Evolutionary conservation across 805 yeast species (phyloP).

Genomic region (Starmerella ratchasimensis): DNA sequence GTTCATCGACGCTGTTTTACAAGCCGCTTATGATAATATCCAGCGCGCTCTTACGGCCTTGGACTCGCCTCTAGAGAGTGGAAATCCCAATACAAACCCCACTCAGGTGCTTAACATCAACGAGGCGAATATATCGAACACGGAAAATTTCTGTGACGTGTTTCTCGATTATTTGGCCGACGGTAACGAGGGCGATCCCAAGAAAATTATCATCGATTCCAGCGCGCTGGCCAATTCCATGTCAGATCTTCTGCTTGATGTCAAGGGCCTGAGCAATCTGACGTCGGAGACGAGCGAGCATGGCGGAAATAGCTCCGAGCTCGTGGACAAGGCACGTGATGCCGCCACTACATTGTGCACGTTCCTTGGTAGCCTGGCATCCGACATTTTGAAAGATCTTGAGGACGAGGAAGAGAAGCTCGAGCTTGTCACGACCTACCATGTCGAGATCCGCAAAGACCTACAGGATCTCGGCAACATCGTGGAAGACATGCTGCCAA

Average conservation of each 20-base stretch:
- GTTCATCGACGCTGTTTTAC: slow-evolving; percentile 56
- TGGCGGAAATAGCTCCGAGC: slow-evolving; percentile 12
- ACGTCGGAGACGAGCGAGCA: slow-evolving; percentile 41
- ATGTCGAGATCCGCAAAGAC: slow-evolving; percentile 57
- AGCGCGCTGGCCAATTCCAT: slow-evolving; percentile 50
- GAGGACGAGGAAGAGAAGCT: slow-evolving; percentile 41
- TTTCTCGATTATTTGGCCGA: slow-evolving; percentile 67
- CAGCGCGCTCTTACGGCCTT: slow-evolving; percentile 59
- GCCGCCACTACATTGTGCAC: slow-evolving; percentile 48
- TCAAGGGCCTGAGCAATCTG: slow-evolving; percentile 53
- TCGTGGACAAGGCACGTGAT: slow-evolving; percentile 41
- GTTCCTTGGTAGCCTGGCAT: slow-evolving; percentile 46
- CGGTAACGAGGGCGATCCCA: slow-evolving; percentile 51
- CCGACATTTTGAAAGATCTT: slow-evolving; percentile 38
- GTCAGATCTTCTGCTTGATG: slow-evolving; percentile 47
- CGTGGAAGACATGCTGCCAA: slow-evolving; percentile 45
- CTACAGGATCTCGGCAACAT: slow-evolving; percentile 45
- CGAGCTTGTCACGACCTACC: slow-evolving; percentile 63
- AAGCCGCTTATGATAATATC: slow-evolving; percentile 53
- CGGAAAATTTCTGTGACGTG: slow-evolving; percentile 67
- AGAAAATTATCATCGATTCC: slow-evolving; percentile 45
- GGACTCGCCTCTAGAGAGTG: slow-evolving; percentile 65
- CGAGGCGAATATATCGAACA: slow-evolving; percentile 55
- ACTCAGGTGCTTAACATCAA: slow-evolving; percentile 51
- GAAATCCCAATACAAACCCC: slow-evolving; percentile 63